Evolutionary conservation across 2,329 filamentous ascomycete genomes (phyloP).

Genomic region (Tricladium varicosporioides): DNA sequence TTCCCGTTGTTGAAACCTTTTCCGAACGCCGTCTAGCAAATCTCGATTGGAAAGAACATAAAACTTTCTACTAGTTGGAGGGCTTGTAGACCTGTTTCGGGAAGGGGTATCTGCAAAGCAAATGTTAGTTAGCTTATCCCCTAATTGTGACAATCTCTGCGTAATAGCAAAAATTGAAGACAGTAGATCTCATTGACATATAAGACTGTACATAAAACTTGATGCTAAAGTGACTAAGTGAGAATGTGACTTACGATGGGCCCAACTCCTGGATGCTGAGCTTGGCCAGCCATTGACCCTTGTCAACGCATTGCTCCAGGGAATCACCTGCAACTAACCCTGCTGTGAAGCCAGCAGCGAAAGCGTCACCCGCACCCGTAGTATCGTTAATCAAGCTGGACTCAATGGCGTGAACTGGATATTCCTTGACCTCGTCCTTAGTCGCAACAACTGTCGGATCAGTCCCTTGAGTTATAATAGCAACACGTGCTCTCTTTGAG

Average conservation of each 20-base stretch:
- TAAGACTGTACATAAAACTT: neutral
- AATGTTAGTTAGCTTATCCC: constrained; percentile 24
- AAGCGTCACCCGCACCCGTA: constrained; percentile 95
- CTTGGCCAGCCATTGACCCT: constrained; percentile 95
- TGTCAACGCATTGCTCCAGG: constrained; percentile 76
- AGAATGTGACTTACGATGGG: constrained; percentile 74
- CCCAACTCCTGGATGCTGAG: constrained; percentile 94
- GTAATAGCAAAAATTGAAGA: constrained; percentile 2
- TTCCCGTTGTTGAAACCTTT: constrained; percentile 56
- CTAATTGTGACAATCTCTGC: neutral
- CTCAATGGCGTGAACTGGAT: constrained; percentile 76
- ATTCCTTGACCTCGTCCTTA: constrained; percentile 72
- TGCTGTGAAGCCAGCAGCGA: constrained; percentile 90
- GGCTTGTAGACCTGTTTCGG: constrained; percentile 74
- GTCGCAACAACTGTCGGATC: constrained; percentile 83
- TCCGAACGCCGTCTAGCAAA: constrained; percentile 44
- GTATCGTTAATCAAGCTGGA: constrained; percentile 86
- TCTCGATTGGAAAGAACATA: constrained; percentile 36
- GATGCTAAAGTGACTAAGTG: constrained; percentile 6
- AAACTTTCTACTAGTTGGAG: constrained; percentile 32
- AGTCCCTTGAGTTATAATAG: constrained; percentile 93
- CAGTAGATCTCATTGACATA: neutral
- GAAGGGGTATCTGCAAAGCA: constrained; percentile 65
- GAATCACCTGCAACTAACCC: constrained; percentile 83
- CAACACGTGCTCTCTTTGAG: constrained; percentile 74